phyloP scores from a whole-genome alignment of 192 early-diverging fungal species.

The Coemansia sp. region DNA sequence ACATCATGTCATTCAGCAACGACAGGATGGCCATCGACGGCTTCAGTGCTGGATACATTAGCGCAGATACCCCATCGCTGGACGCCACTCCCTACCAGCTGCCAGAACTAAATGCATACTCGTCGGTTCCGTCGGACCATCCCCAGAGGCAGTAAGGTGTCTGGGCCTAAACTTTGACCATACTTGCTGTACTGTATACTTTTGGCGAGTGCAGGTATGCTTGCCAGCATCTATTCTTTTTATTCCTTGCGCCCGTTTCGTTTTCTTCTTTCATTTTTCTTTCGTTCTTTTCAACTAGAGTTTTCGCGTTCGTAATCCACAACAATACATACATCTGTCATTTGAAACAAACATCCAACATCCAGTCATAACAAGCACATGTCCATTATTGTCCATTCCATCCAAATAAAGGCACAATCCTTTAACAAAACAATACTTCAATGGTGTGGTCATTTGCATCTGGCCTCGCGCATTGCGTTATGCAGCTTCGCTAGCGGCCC shows the following conservation, averaged over 20 bases:
- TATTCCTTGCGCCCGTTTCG: neutral
- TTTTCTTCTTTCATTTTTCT: neutral
- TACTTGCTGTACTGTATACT: neutral
- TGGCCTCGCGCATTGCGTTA: too few species aligned
- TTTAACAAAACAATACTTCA: too few species aligned
- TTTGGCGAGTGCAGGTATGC: neutral
- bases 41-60: conserved; percentile 31
- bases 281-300: too few species aligned
- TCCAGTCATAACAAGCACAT: too few species aligned
- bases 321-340: too few species aligned
- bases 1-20: conserved; percentile 18
- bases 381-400: too few species aligned
- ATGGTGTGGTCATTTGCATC: too few species aligned
- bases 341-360: too few species aligned
- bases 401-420: too few species aligned
- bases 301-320: too few species aligned
- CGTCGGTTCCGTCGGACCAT: neutral
- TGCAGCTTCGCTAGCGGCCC: neutral
- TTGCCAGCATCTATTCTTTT: conserved; percentile 1
- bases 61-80: conserved; percentile 13
- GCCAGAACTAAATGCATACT: neutral
- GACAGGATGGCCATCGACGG: conserved; percentile 30
- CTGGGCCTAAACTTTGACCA: neutral
- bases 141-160: neutral
- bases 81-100: conserved; percentile 2